Base-by-base conservation (phyloP, 1,139 yeast species). In the Arxiozyma bovina region DNA sequence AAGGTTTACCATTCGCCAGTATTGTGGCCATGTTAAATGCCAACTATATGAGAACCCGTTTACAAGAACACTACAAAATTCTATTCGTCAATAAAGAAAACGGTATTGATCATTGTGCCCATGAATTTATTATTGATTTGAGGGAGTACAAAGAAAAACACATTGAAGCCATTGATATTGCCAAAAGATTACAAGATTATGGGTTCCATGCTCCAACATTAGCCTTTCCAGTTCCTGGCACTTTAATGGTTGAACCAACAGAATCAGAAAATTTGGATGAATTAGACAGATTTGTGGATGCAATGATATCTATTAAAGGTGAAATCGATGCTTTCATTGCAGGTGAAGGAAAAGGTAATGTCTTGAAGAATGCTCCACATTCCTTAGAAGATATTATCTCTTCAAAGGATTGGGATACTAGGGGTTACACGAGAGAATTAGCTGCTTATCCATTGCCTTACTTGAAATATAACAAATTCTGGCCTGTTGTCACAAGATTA, bases 201-300 rank as follows among this genome's bases (percentile, higher is more conserved):
- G 97, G 98, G 1, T 93, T 93, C 83, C 99, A 93, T 72, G 97
- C 97, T 0, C 99, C 99, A 61, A 93, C 99, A 51, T 84, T 93
- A 89, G 93, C 98, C 1, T 93, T 94, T 87, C 99, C 99, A 23
- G 96, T 93, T 53, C 91, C 97, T 15, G 96, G 96, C 58, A 93
- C 99, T 3, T 78, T 93, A 63, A 93, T 93, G 99, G 84, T 93
- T 61, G 99, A 93, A 74, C 99, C 99, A 56, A 93, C 99, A 4
- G 99, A 93, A 73, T 85, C 94, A 23, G 99, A 93, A 74, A 83
- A 89, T 67, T 74, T 86, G 66, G 87, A 77, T 54, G 99, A 93
- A 74, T 77, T 93, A 62, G 94, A 93, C 72, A 80, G 97, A 65
- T 93, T 93, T 72, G 83, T 90, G 58, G 93, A 89, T 58, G 82